A percentile compares a stretch with the other conserved stretches of the same genome.
phyloP scores from a whole-genome alignment of 805 yeast genomes.

The Ogataea glucozyma region DNA sequence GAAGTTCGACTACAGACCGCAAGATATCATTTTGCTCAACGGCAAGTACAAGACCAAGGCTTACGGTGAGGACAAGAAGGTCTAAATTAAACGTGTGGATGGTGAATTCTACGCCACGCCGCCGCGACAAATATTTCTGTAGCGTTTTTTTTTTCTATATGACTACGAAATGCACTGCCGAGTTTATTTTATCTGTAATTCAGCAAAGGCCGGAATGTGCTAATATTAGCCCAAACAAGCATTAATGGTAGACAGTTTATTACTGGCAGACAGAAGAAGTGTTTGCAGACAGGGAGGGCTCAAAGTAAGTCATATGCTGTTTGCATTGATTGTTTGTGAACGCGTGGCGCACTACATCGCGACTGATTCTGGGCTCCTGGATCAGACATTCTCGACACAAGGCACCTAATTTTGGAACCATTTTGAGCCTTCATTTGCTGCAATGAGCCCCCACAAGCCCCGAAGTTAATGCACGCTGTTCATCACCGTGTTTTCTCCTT shows the following conservation, averaged over 20 bases:
- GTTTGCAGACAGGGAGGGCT: too few species aligned
- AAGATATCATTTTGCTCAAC: constrained; percentile 68
- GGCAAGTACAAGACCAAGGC: constrained; percentile 76
- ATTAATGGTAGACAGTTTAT: neutral
- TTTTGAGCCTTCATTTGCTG: too few species aligned
- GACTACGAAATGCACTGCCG: neutral
- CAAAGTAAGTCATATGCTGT: too few species aligned
- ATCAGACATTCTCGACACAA: constrained; percentile 1
- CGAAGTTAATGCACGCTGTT: too few species aligned
- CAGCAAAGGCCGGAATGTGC: neutral
- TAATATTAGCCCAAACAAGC: constrained; percentile 1
- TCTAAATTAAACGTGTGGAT: neutral
- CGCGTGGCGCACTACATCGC: too few species aligned
- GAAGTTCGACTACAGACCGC: constrained; percentile 69
- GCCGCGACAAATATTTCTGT: neutral
- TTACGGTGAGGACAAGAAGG: constrained; percentile 55
- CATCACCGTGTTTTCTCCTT: neutral
- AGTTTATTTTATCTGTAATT: too few species aligned
- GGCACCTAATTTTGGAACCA: neutral
- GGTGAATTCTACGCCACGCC: neutral
- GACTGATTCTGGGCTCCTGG: neutral
- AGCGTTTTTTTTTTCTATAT: constrained; percentile 1
- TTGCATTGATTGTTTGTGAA: too few species aligned
- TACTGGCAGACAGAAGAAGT: neutral
- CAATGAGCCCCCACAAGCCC: too few species aligned